Evolutionary conservation across 1,284 basidiomycete genomes (phyloP), one percentile per base, ranked within the genome.

Genomic region (Trichosporon ovoides): DNA sequence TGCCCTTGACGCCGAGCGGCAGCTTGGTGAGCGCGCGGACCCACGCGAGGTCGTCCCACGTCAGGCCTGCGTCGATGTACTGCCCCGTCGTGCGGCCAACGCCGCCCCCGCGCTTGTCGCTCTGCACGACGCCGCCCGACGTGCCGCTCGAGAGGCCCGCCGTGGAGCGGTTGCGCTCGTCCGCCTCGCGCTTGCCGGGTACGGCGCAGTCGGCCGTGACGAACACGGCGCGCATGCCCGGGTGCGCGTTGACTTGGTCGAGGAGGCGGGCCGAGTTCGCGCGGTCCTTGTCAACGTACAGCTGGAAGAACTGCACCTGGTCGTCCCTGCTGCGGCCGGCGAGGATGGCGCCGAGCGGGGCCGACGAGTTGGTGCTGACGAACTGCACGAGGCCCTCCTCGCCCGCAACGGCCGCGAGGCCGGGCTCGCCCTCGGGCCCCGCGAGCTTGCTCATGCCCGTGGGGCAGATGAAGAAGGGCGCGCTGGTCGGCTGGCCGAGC

Each of bases 171-270:
- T 63, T 66, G 20, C 77, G 59, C 61, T 78, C 77, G 59, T 78
- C 77, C 1, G 75, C 75, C 63, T 78, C 77, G 19, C 77, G 63
- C 58, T 78, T 78, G 4, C 77, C 77, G 1, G 76, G 75, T 2
- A 75, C 72, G 18, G 75, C 70, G 16, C 75, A 76, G 60, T 78
- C 77, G 18, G 76, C 76, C 2, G 77, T 78, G 11, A 77, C 77
- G 56, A 78, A 77, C 51, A 77, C 69, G 2, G 71, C 77, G 59
- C 75, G 76, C 43, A 78, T 60, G 14, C 71, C 72, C 2, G 43
- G 43, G 5, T 71, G 49, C 1, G 53, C 61, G 48, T 76, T 70
- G 53, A 77, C 72, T 55, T 67, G 66, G 18, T 58, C 20, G 12
- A 78, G 57, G 7, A 78, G 62, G 3, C 63, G 67, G 37, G 76